Conservation (phyloP, 352 stramenopile species). For the Thraustochytrium striatum region DNA sequence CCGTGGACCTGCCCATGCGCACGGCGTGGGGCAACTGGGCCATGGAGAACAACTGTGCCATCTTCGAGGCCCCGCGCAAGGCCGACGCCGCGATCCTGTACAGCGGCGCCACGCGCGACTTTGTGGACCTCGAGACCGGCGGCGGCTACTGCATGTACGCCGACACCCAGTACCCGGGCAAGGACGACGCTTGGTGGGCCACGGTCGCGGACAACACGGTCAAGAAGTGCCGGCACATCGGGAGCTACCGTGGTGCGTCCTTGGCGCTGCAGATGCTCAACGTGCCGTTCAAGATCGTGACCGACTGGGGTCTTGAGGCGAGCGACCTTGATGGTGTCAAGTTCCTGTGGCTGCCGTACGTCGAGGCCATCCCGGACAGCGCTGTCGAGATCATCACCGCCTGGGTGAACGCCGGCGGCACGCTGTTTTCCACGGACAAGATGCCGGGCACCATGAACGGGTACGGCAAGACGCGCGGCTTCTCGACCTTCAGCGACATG, state of each 20-base stretch:
- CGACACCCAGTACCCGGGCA: conserved; percentile 18
- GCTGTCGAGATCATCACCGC: conserved; percentile 17
- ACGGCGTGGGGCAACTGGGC: conserved; percentile 21
- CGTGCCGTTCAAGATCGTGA: conserved; percentile 42
- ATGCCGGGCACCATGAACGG: conserved; percentile 1
- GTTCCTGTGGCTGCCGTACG: conserved; percentile 13
- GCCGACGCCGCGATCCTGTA: conserved; percentile 20
- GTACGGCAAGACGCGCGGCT: not conserved
- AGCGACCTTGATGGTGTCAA: conserved; percentile 1
- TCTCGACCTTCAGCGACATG: no score
- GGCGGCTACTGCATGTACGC: conserved; percentile 32
- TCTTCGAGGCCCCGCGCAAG: not conserved
- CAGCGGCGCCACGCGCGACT: conserved; percentile 32
- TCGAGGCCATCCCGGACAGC: not conserved
- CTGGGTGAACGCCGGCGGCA: conserved; percentile 28
- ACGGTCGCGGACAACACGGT: not conserved
- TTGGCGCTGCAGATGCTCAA: conserved; percentile 22
- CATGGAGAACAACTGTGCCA: not conserved
- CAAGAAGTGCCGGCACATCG: conserved; percentile 17
- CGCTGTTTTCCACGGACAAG: not conserved
- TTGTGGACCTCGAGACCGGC: conserved; percentile 13
- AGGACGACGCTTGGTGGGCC: conserved; percentile 35
- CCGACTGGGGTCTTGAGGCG: not conserved
- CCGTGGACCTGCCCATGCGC: not conserved
- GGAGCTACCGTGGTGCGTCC: conserved; percentile 21